Evolutionary conservation across 2,329 filamentous ascomycete species (phyloP), one percentile per base, ranked within the genome.

Genomic region (Trichoderma cornu-damae): DNA sequence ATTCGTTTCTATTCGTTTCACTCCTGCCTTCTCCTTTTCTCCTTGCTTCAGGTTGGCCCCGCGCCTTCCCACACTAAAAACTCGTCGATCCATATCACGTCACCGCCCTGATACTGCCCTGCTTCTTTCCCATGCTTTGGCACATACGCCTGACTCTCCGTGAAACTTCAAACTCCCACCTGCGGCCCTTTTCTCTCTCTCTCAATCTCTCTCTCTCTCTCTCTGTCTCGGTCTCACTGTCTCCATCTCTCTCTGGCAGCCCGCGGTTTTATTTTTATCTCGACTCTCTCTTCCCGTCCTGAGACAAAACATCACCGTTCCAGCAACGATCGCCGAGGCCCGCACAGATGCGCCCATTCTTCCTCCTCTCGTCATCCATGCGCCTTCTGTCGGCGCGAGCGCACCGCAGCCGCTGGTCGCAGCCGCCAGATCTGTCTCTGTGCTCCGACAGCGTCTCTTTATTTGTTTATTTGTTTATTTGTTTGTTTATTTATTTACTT

Each of bases 1-100:
- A n/a, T n/a, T n/a, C n/a, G n/a, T n/a, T 28, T 12, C 9, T 47
- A 9, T 26, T 6, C 28, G 30, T 24, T 35, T 22, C 30, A n/a
- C 16, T 32, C 6, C 28, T 30, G 43, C 22, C n/a, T 24, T n/a
- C 28, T 47, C 26, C 37, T 38, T n/a, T 34, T 24, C 37, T 22
- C 16, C 24, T 20, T 57, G 54, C 54, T 51, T 57, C 54, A 57
- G 54, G 54, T 57, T 48, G 46, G n/a, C 35, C 54, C n/a, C 30
- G 35, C 44, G 37, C 54, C 9, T 49, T 57, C 44, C 37, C 20
- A 20, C 37, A 35, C 51, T 54, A 54, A 20, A 5, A n/a, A n/a
- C n/a, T n/a, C n/a, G 40, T 35, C 40, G 22, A 37, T 37, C 51
- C 20, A 34, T 11, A 43, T 47, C 42, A 26, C 51, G 38, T 35